Base-by-base conservation (phyloP, 1,284 basidiomycete genomes). In the Pholiota adiposa region DNA sequence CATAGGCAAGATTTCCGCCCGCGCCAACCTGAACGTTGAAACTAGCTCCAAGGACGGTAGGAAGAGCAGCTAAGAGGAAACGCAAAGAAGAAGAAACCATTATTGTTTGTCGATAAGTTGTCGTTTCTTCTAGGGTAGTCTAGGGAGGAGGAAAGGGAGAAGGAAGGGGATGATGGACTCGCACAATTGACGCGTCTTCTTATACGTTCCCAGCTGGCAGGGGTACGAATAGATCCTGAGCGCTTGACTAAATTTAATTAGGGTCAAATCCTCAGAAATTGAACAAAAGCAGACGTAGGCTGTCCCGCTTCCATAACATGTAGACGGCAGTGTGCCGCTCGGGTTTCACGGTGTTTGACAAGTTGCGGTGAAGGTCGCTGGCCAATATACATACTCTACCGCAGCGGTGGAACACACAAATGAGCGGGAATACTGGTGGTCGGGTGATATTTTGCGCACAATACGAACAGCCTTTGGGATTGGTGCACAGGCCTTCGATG, bases 11-110 rank as follows among this genome's bases (percentile, higher is more conserved):
- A 16, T 66, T 66, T 16, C 72, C 71, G 56, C 61, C 61, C 23
- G 70, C 67, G 9, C 76, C 77, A 31, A 79, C 76, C 36, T 68
- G 56, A 23, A 78, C 71, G 36, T 73, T 57, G 49, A 64, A 63
- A 7, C 63, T 67, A 1, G 69, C 67, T 7, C 66, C 69, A 7
- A 73, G 63, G n/a, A 66, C 66, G 16, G 65, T 60, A 19, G 73
- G 63, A n/a, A 73, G 60, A 43, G 63, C 54, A 8, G 61, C 57
- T 21, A 70, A 53, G 29, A 65, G 60, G 11, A 73, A 33, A 19
- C 50, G 58, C 18, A 69, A 25, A 18, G 63, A 25, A 14, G 51
- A 54, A 3, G 58, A 51, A 21, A 67, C 63, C 65, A 71, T 69
- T 34, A 49, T 48, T 43, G 9, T 19, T 2, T 29, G 25, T 48